A percentile compares a stretch with the other conserved stretches of the same genome.
phyloP scores from a whole-genome alignment of 106 monocot species.

The Acorus calamus region DNA sequence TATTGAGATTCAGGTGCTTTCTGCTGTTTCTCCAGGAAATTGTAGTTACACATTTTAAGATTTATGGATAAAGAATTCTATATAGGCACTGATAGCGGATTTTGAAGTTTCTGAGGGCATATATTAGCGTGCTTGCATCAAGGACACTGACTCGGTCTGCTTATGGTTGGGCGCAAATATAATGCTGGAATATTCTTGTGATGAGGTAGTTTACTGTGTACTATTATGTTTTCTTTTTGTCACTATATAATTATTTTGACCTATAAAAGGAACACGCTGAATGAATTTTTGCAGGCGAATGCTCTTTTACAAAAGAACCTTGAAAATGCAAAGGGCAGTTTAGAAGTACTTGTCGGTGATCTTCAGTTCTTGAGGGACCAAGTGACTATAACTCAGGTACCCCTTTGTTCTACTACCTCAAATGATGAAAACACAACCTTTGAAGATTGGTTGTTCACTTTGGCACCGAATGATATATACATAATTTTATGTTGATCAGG shows the following conservation, averaged over 20 bases:
- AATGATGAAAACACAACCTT: no score
- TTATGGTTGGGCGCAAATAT: conserved; percentile 99
- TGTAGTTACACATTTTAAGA: not conserved
- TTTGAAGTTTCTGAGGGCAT: conserved; percentile 98
- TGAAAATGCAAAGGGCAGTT: conserved; percentile 94
- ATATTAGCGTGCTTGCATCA: conserved; percentile 69
- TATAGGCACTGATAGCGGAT: conserved; percentile 74
- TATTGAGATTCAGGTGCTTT: no score
- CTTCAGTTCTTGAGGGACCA: conserved; percentile 96
- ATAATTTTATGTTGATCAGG: conserved; percentile 22
- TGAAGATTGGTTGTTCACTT: no score
- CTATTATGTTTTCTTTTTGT: not conserved
- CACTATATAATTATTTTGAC: not conserved
- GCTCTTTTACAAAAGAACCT: conserved; percentile 70
- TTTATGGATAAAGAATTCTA: not conserved
- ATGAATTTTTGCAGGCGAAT: conserved; percentile 37
- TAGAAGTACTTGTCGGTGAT: conserved; percentile 82
- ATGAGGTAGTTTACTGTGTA: conserved; percentile 40
- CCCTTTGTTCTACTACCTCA: no score
- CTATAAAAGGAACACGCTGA: no score
- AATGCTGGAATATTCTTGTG: conserved; percentile 84
- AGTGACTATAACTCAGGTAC: conserved; percentile 87
- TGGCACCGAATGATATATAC: no score
- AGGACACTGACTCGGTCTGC: conserved; percentile 64
- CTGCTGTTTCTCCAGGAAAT: no score